phyloP scores from a whole-genome alignment of 768 basidiomycete genomes.

The Lactifluus hygrophoroides region DNA sequence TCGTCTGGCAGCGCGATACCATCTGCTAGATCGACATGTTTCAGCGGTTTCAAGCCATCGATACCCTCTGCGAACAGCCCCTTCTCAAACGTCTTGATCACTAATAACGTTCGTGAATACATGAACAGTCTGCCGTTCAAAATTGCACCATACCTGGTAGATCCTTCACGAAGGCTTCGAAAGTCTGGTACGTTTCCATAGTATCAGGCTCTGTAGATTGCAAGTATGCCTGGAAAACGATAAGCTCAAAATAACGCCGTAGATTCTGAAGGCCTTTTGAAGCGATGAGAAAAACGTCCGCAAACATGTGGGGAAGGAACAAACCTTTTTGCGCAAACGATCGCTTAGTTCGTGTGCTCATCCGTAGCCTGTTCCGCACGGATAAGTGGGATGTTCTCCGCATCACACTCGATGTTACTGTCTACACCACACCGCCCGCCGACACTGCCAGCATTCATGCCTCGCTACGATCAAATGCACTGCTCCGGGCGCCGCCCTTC shows the following conservation, averaged over 20 bases:
- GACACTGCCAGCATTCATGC: constrained; percentile 40
- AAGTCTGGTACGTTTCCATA: constrained; percentile 59
- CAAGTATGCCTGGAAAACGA: constrained; percentile 86
- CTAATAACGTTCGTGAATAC: constrained; percentile 30
- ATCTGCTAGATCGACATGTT: constrained; percentile 55
- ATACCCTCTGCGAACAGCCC: constrained; percentile 76
- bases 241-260: constrained; percentile 74
- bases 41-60: constrained; percentile 73
- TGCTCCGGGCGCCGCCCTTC: constrained; percentile 50
- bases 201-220: constrained; percentile 78
- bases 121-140: constrained; percentile 42
- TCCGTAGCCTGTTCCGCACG: constrained; percentile 71
- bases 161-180: constrained; percentile 76
- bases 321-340: constrained; percentile 63
- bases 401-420: constrained; percentile 64
- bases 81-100: constrained; percentile 92
- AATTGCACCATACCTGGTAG: constrained; percentile 55
- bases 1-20: constrained; percentile 85
- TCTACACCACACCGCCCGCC: constrained; percentile 50
- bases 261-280: constrained; percentile 66
- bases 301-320: not conserved
- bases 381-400: no score
- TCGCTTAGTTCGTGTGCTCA: constrained; percentile 57
- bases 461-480: constrained; percentile 41
- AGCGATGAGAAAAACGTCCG: not conserved